Evolutionary conservation across 2,329 filamentous ascomycete genomes (phyloP).

Genomic region (Penicillium thymicola): DNA sequence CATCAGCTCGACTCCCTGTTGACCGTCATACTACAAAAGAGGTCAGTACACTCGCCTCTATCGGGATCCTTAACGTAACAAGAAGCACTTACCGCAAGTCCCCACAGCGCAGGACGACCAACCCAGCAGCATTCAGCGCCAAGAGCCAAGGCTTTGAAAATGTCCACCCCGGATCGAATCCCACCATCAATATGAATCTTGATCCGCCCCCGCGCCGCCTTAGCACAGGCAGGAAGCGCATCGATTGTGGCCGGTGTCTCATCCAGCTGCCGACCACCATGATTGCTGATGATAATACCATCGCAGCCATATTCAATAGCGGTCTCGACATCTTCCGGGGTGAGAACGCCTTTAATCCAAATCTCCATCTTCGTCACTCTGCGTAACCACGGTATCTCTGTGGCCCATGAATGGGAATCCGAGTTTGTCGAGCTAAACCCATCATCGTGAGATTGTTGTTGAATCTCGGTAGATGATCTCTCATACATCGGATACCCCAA

Average conservation of each 20-base stretch:
- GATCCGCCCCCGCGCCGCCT: slow-evolving; percentile 32
- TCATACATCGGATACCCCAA: slow-evolving; percentile 41
- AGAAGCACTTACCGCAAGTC: slow-evolving; percentile 29
- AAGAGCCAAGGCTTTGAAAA: slow-evolving; percentile 38
- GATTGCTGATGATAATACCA: slow-evolving; percentile 39
- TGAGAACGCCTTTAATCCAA: slow-evolving; percentile 31
- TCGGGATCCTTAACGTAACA: background rate
- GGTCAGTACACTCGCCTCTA: slow-evolving; percentile 5
- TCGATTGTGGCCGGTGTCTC: slow-evolving; percentile 38
- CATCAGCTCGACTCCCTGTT: slow-evolving; percentile 32
- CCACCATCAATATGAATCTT: slow-evolving; percentile 35
- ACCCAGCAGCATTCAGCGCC: slow-evolving; percentile 35
- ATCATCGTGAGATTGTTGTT: slow-evolving; percentile 21
- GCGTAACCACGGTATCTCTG: slow-evolving; percentile 50
- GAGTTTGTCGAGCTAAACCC: slow-evolving; percentile 23
- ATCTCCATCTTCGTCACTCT: slow-evolving; percentile 48
- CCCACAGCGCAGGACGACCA: slow-evolving; percentile 35
- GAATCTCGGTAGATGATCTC: slow-evolving; percentile 23
- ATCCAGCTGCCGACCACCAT: slow-evolving; percentile 40
- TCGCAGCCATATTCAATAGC: slow-evolving; percentile 37
- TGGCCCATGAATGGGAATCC: slow-evolving; percentile 44
- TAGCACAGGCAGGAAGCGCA: slow-evolving; percentile 29
- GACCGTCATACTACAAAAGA: slow-evolving; percentile 26
- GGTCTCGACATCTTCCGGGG: slow-evolving; percentile 35
- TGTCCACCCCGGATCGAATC: slow-evolving; percentile 33